These are phyloP conservation scores for Monosporascus sp. DNA, from an alignment of 2,329 filamentous ascomycete genomes.

Conservation along the genomic window DNA sequence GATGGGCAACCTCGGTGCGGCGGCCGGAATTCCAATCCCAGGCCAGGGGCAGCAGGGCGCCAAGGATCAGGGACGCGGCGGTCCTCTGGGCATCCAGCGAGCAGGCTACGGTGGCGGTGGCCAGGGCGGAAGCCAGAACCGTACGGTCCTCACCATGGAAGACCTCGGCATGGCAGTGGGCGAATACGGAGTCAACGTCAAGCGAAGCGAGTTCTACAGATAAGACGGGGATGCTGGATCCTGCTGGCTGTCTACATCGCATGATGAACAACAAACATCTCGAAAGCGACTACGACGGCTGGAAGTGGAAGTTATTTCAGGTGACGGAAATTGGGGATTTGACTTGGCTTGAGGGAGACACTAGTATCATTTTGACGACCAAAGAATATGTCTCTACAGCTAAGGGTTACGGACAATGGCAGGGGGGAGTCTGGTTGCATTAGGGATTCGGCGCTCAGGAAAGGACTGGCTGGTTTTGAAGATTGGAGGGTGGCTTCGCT, in stretches of 20 bases:
- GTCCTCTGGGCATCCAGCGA: slow-evolving; percentile 67
- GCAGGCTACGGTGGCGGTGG: slow-evolving; percentile 83
- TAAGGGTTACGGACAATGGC: no score
- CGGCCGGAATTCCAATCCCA: slow-evolving; percentile 61
- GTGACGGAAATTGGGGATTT: not conserved
- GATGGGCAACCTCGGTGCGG: slow-evolving; percentile 78
- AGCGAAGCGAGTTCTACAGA: slow-evolving; percentile 89
- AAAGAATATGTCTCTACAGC: no score
- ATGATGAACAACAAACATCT: not conserved
- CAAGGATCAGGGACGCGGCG: slow-evolving; percentile 52
- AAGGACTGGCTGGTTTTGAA: not conserved
- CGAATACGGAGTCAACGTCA: slow-evolving; percentile 96
- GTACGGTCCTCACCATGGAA: slow-evolving; percentile 97
- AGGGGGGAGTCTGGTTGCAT: not conserved
- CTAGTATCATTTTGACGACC: no score
- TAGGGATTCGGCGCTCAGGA: not conserved
- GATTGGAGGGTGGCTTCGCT: no score
- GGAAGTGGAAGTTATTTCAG: not conserved
- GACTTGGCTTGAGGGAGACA: no score
- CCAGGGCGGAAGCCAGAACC: slow-evolving; percentile 79
- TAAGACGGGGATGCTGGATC: slow-evolving; percentile 1
- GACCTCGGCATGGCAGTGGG: slow-evolving; percentile 96
- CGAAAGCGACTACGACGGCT: not conserved
- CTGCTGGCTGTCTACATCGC: not conserved
- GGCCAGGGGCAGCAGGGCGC: slow-evolving; percentile 52